These are phyloP conservation scores for Cadophora sp. DNA, from an alignment of 2,329 filamentous ascomycete genomes.

Conservation along the genomic window DNA sequence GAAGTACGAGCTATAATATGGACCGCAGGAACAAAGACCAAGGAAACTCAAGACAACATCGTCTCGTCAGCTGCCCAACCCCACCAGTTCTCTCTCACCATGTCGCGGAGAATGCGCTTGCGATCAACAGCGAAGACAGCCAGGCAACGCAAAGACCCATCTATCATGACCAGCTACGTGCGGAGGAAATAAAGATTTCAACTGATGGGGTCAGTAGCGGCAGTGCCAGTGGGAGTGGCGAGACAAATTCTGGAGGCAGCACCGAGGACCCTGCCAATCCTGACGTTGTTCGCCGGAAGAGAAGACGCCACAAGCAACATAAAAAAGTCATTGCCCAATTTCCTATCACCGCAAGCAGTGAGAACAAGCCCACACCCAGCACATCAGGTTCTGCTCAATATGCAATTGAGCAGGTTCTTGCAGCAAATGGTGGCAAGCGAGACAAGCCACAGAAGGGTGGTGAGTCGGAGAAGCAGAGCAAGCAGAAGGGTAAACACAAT, in stretches of 20 bases:
- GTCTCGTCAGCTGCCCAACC: conserved; percentile 20
- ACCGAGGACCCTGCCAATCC: conserved; percentile 11
- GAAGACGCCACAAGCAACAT: conserved; percentile 16
- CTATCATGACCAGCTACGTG: background rate
- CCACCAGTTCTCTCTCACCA: conserved; percentile 17
- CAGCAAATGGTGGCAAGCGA: conserved; percentile 13
- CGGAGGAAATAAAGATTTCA: background rate
- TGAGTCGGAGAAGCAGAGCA: background rate
- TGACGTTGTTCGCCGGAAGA: conserved; percentile 4
- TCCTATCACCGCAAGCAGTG: background rate
- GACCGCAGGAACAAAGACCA: background rate
- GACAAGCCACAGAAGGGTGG: conserved; percentile 6
- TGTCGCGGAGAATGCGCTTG: conserved; percentile 8
- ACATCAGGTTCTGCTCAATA: conserved; percentile 13
- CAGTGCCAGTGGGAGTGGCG: conserved; percentile 1
- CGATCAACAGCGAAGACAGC: conserved; percentile 16
- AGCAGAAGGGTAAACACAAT: conserved; percentile 9
- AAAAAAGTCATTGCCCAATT: conserved; percentile 6
- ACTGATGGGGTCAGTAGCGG: conserved; percentile 9
- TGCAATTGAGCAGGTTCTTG: conserved; percentile 14
- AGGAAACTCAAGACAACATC: conserved; percentile 18
- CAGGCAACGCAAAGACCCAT: conserved; percentile 19
- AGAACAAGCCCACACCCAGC: background rate
- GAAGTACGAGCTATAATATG: conserved; percentile 12
- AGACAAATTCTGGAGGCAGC: conserved; percentile 13